A percentile compares a stretch with the other conserved stretches of the same genome.
These are phyloP conservation scores for Leccinum subgranulosum DNA, from an alignment of 768 basidiomycete genomes.

Conservation along the genomic window DNA sequence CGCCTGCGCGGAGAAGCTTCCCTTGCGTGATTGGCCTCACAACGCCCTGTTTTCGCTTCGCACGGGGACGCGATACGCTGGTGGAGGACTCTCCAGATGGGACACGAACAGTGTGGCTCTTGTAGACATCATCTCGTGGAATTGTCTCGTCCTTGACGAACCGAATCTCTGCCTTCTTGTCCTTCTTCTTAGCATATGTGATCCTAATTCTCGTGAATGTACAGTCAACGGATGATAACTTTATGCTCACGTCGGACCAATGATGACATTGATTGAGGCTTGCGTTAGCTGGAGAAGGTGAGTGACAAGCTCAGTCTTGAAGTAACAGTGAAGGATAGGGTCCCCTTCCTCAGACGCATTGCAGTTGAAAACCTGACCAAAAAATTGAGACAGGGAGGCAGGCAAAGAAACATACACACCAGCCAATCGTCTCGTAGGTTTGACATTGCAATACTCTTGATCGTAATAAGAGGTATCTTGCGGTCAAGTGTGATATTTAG, in stretches of 20 bases:
- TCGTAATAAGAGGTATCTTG: slow-evolving; percentile 86
- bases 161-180: slow-evolving; percentile 85
- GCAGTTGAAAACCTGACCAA: slow-evolving; percentile 67
- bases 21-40: slow-evolving; percentile 84
- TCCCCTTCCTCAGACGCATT: slow-evolving; percentile 89
- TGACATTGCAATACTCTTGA: slow-evolving; percentile 83
- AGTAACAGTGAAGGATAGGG: slow-evolving; percentile 83
- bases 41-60: slow-evolving; percentile 84
- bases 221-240: neutral
- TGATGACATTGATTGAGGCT: slow-evolving; percentile 65
- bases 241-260: slow-evolving; percentile 70
- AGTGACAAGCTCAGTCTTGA: slow-evolving; percentile 93
- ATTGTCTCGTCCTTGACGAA: slow-evolving; percentile 88
- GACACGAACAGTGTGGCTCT: slow-evolving; percentile 88
- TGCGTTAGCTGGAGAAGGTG: slow-evolving; percentile 80
- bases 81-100: slow-evolving; percentile 81
- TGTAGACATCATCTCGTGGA: slow-evolving; percentile 77
- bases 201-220: slow-evolving; percentile 48
- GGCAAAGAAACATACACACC: slow-evolving; percentile 41
- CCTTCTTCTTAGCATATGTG: slow-evolving; percentile 95
- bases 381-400: slow-evolving; percentile 7
- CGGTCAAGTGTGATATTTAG: slow-evolving; percentile 65
- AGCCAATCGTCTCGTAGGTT: slow-evolving; percentile 94
- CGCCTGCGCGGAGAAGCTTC: slow-evolving; percentile 73
- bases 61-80: slow-evolving; percentile 79